Percentiles rank a stretch among this genome's conserved stretches.
Evolutionary conservation across 805 yeast species (phyloP).

Genomic region (Yarrowia sp.): DNA sequence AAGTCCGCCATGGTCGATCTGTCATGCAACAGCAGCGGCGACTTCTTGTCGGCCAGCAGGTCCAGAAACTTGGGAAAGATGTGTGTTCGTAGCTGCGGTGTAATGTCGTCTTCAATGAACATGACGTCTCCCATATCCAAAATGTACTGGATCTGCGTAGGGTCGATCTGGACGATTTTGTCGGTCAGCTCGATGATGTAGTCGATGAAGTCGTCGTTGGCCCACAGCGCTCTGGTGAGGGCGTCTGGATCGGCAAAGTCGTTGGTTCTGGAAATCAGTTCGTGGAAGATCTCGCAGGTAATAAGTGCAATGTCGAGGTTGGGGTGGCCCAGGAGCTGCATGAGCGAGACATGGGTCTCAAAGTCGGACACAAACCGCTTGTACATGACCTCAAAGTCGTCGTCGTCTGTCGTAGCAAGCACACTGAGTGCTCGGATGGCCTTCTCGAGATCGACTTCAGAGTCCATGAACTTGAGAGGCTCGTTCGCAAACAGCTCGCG

Average conservation of each 20-base stretch:
- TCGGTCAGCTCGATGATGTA: background rate
- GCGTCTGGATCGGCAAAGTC: background rate
- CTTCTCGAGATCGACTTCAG: slow-evolving; percentile 32
- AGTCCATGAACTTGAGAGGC: slow-evolving; percentile 34
- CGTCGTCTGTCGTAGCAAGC: background rate
- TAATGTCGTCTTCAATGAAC: background rate
- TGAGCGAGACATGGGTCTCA: background rate
- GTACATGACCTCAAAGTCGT: background rate
- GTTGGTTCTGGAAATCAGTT: background rate
- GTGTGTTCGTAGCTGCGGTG: background rate
- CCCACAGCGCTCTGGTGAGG: background rate
- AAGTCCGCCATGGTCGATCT: slow-evolving; percentile 3
- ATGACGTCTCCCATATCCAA: background rate
- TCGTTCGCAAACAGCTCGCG: slow-evolving; percentile 30
- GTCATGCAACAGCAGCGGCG: background rate
- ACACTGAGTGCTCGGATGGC: slow-evolving; percentile 29
- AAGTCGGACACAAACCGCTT: background rate
- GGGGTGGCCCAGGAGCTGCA: slow-evolving; percentile 15
- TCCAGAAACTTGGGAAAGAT: slow-evolving; percentile 6
- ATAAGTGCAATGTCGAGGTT: slow-evolving; percentile 13
- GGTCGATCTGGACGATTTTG: background rate
- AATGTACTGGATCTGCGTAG: background rate
- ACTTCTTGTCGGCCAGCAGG: background rate
- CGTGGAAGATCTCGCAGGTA: slow-evolving; percentile 14
- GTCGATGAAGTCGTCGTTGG: background rate